Evolutionary conservation across 2,329 filamentous ascomycete genomes (phyloP), one percentile per base, ranked within the genome.

Genomic region (Blastomyces parvus): DNA sequence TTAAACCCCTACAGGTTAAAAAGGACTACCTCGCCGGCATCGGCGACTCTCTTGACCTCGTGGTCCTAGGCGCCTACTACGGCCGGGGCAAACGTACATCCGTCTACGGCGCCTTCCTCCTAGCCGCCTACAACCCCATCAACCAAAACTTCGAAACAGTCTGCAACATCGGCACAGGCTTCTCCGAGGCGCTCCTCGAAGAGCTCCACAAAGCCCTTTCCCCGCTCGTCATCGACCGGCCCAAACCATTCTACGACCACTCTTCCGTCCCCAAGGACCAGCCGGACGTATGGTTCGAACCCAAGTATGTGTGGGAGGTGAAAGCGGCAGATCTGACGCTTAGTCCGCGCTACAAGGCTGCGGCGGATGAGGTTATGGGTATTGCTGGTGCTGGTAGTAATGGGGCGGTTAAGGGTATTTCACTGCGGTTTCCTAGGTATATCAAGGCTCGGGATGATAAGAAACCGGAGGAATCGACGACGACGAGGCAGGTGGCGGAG

Each of bases 201-300:
- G 88, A 92, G 44, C 82, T 97, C 17, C 86, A 97, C 79, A 81
- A 83, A 30, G 82, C 88, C 60, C 86, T 99, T 36, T 88, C 85
- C 0, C 83, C 86, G 9, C 86, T 91, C 59, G 86, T 88, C 68
- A 99, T 99, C 69, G 91, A 96, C 72, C 86, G 87, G 0, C 85
- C 93, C 1, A 99, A 99, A 73, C 94, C 94, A 0, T 99, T 96
- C 76, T 99, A 97, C 77, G 83, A 86, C 0, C 94, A 99, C 75
- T 91, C 89, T 3, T 79, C 83, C 0, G 90, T 90, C 60, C 86
- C 86, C 59, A 93, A 96, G 77, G 91, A 97, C 74, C 94, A 99
- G 74, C 94, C 94, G 1, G 94, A 99, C 74, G 91, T 99, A 46
- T 99, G 94, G 94, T 94, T 99, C 74, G 94, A 99, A 81, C 90